phyloP scores from a whole-genome alignment of 768 basidiomycete species.

The Paxillus involutus region DNA sequence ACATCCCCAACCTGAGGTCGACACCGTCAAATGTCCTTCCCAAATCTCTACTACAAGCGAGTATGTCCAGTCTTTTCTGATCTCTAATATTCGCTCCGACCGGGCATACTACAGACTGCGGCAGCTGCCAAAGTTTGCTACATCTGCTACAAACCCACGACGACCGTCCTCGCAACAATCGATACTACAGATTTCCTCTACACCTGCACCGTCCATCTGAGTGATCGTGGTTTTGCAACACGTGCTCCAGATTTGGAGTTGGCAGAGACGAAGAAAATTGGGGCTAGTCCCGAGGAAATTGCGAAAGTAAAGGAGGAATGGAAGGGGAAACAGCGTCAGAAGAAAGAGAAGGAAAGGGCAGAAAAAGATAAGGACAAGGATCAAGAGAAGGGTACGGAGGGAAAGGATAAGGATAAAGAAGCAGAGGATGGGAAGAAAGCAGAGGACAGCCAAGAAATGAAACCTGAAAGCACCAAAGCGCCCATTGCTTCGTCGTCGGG shows the following conservation, averaged over 20 bases:
- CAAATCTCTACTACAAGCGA: slow-evolving; percentile 88
- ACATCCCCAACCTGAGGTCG: not conserved
- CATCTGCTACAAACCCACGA: slow-evolving; percentile 78
- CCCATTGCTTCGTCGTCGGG: slow-evolving; percentile 31
- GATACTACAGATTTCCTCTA: slow-evolving; percentile 87
- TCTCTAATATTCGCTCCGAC: not conserved
- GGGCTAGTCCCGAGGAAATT: slow-evolving; percentile 65
- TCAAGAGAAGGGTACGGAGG: slow-evolving; percentile 37
- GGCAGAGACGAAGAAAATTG: slow-evolving; percentile 34
- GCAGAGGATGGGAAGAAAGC: slow-evolving; percentile 34
- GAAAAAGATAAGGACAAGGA: slow-evolving; percentile 40
- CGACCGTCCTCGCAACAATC: slow-evolving; percentile 80
- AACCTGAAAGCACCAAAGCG: slow-evolving; percentile 16
- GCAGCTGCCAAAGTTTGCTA: slow-evolving; percentile 79
- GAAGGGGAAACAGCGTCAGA: slow-evolving; percentile 70
- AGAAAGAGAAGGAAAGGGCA: slow-evolving; percentile 53
- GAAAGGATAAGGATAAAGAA: slow-evolving; percentile 32
- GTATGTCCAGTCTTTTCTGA: slow-evolving; percentile 43
- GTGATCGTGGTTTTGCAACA: slow-evolving; percentile 74
- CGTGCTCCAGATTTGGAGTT: slow-evolving; percentile 41
- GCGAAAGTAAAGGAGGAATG: slow-evolving; percentile 77
- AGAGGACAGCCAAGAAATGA: slow-evolving; percentile 20
- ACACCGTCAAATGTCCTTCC: slow-evolving; percentile 56
- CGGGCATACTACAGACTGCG: slow-evolving; percentile 51
- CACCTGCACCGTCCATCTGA: slow-evolving; percentile 77